Conservation (phyloP, 345 rosid species). For the Triadica sebifera region DNA sequence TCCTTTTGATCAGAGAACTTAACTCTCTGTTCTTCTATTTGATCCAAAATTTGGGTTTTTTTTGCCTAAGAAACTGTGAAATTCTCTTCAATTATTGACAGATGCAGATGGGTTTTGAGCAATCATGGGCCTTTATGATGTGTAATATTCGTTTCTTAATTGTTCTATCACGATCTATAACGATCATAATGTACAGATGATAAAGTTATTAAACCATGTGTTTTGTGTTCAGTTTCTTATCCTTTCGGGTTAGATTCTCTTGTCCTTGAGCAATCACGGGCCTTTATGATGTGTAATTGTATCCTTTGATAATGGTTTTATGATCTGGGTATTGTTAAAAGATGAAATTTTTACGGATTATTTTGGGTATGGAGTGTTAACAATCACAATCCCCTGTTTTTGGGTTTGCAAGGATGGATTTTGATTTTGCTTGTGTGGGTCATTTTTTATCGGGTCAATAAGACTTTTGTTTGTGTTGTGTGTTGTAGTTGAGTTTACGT, state of each 20-base stretch:
- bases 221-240: neutral
- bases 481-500: slow-evolving; percentile 40
- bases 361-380: slow-evolving; percentile 10
- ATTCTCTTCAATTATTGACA: slow-evolving; percentile 31
- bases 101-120: slow-evolving; percentile 52
- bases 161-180: slow-evolving; percentile 38
- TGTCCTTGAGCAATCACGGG: neutral
- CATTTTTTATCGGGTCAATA: slow-evolving; percentile 29
- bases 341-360: neutral
- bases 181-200: slow-evolving; percentile 40
- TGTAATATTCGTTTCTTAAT: slow-evolving; percentile 38
- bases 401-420: slow-evolving; percentile 9
- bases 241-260: slow-evolving; percentile 16
- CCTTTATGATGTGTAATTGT: slow-evolving; percentile 18
- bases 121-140: slow-evolving; percentile 33
- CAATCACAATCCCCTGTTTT: slow-evolving; percentile 28
- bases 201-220: slow-evolving; percentile 25
- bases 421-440: slow-evolving; percentile 26
- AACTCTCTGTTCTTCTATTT: slow-evolving; percentile 8
- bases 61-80: slow-evolving; percentile 25
- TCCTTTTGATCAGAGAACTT: neutral
- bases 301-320: slow-evolving; percentile 21
- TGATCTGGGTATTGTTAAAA: slow-evolving; percentile 37
- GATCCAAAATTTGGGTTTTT: slow-evolving; percentile 22
- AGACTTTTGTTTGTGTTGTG: slow-evolving; percentile 11